Conservation (phyloP, 805 yeast genomes). For the Pichia cephalocereana region DNA sequence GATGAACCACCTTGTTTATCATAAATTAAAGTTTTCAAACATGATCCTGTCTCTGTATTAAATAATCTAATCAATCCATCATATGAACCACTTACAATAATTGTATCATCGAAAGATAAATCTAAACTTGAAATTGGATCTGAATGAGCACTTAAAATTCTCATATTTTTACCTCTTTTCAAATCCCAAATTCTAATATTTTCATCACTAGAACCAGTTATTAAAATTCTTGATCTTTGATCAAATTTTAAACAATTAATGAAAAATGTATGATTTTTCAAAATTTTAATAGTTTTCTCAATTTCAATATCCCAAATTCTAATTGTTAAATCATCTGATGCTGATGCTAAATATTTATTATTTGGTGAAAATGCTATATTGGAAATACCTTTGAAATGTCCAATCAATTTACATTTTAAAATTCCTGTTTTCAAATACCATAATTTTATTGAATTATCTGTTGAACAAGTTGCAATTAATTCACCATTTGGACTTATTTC, state of each 20-base stretch:
- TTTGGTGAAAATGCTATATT: constrained; percentile 75
- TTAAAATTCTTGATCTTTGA: constrained; percentile 64
- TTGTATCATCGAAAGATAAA: constrained; percentile 68
- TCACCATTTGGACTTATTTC: constrained; percentile 55
- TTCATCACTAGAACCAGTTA: constrained; percentile 85
- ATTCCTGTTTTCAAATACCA: constrained; percentile 37
- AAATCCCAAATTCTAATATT: constrained; percentile 89
- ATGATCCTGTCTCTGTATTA: constrained; percentile 83
- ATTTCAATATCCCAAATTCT: constrained; percentile 57
- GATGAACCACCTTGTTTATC: constrained; percentile 63
- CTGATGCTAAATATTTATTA: constrained; percentile 64
- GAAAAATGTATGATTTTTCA: constrained; percentile 79
- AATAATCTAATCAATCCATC: constrained; percentile 88
- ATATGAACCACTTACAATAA: constrained; percentile 77
- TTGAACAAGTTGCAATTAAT: constrained; percentile 47
- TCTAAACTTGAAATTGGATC: constrained; percentile 79
- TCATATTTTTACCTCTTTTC: constrained; percentile 54
- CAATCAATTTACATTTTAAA: constrained; percentile 30
- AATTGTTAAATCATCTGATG: constrained; percentile 77
- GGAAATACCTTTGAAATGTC: constrained; percentile 66
- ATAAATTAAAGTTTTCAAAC: constrained; percentile 80
- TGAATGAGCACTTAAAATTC: constrained; percentile 84
- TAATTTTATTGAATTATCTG: constrained; percentile 50
- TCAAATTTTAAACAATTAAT: constrained; percentile 66
- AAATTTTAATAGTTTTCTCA: constrained; percentile 39